A percentile compares a stretch with the other conserved stretches of the same genome.
Conservation (phyloP, 352 stramenopile genomes). For the Pythium phragmitis region DNA sequence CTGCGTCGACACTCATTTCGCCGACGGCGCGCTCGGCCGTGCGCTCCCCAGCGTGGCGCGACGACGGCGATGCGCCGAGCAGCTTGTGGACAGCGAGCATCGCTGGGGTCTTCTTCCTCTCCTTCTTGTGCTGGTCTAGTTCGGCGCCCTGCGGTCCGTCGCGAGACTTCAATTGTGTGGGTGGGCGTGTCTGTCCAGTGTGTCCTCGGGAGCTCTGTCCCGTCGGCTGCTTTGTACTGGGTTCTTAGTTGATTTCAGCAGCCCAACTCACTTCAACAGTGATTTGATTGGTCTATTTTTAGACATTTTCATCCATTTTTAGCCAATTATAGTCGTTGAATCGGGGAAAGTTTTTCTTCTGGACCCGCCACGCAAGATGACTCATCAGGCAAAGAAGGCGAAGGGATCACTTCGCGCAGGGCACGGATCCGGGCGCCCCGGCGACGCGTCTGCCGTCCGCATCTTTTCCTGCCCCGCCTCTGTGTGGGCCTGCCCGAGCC, state of each 20-base stretch:
- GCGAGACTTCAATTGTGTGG: conserved; percentile 4
- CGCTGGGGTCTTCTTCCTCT: neutral
- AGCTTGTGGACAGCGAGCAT: conserved; percentile 1
- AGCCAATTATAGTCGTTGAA: conserved; percentile 18
- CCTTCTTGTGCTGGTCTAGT: neutral
- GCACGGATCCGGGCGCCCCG: conserved; percentile 4
- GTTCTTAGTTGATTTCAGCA: neutral
- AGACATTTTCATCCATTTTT: conserved; percentile 14
- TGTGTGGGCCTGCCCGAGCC: conserved; percentile 41
- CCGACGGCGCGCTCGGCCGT: conserved; percentile 32
- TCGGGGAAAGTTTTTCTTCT: neutral
- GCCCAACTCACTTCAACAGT: conserved; percentile 24
- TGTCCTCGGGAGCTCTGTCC: neutral
- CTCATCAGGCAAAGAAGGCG: conserved; percentile 25
- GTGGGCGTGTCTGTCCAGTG: neutral
- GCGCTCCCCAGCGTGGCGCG: conserved; percentile 28
- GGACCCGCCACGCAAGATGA: neutral
- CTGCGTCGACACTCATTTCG: conserved; percentile 2
- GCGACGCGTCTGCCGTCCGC: conserved; percentile 4
- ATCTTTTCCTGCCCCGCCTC: conserved; percentile 16
- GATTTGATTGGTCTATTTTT: conserved; percentile 16
- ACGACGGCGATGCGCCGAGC: neutral
- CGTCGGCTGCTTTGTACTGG: no score
- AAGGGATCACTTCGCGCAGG: conserved; percentile 23
- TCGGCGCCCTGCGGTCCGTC: neutral